phyloP scores from a whole-genome alignment of 148 eudicot genomes.

The Pouteria glomerata region DNA sequence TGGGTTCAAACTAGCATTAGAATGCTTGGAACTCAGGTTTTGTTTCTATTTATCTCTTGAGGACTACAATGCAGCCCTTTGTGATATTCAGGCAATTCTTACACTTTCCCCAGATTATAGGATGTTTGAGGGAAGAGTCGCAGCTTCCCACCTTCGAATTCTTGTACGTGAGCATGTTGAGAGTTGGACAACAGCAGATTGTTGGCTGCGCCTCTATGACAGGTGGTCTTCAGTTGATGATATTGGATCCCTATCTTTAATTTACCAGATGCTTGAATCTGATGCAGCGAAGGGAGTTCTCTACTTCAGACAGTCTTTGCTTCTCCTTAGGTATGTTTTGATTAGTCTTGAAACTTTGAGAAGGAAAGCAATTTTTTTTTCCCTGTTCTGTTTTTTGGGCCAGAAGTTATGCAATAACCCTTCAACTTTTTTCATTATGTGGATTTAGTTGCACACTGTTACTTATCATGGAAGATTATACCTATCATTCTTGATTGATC shows the following conservation, averaged over 20 bases:
- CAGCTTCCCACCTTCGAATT: constrained; percentile 65
- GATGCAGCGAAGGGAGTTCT: constrained; percentile 89
- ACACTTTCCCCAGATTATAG: constrained; percentile 75
- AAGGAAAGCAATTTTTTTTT: not conserved
- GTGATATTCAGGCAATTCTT: constrained; percentile 84
- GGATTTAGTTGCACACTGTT: not conserved
- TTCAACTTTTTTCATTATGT: not conserved
- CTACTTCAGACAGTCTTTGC: constrained; percentile 86
- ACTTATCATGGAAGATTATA: not conserved
- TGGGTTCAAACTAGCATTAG: constrained; percentile 83
- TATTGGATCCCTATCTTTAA: constrained; percentile 89
- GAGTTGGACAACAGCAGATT: constrained; percentile 86
- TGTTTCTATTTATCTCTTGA: constrained; percentile 73
- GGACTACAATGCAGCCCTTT: constrained; percentile 71
- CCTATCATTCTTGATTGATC: not conserved
- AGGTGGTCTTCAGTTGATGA: constrained; percentile 98
- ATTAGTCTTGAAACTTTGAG: not conserved
- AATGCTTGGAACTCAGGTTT: constrained; percentile 87
- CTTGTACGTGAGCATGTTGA: constrained; percentile 69
- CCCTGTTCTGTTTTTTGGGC: not conserved
- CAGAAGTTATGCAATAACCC: not conserved
- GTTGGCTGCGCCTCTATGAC: constrained; percentile 91
- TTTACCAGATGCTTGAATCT: constrained; percentile 90
- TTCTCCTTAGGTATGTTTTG: constrained; percentile 64
- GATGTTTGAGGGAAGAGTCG: constrained; percentile 81